Percentiles rank a stretch among this genome's conserved stretches.
Evolutionary conservation across 1,284 basidiomycete genomes (phyloP).

Genomic region (Microbotryum silenes-acaulis): DNA sequence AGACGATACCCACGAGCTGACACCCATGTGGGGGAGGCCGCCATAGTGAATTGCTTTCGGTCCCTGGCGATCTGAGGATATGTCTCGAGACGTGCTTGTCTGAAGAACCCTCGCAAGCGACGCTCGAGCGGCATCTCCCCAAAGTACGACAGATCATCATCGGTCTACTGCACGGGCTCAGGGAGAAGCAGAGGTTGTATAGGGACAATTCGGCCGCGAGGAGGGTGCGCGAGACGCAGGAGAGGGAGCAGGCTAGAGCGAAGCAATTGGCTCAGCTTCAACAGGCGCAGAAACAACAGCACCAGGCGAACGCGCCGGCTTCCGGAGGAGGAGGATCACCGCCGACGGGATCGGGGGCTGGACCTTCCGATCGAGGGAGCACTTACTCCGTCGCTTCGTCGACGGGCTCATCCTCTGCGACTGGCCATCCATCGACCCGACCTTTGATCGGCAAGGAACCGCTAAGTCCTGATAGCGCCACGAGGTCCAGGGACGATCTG

Average conservation of each 20-base stretch:
- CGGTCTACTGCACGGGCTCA: conserved; percentile 78
- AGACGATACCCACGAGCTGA: neutral
- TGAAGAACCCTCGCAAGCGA: conserved; percentile 77
- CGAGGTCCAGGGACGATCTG: conserved; percentile 19
- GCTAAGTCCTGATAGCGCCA: conserved; percentile 21
- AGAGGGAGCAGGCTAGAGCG: conserved; percentile 8
- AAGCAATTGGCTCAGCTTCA: neutral
- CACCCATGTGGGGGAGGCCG: neutral
- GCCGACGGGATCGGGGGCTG: neutral
- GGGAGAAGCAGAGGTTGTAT: conserved; percentile 79
- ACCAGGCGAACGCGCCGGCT: neutral
- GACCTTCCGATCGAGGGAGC: neutral
- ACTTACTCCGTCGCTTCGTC: neutral
- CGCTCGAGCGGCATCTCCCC: conserved; percentile 82
- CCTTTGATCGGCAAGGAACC: neutral
- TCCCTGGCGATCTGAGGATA: conserved; percentile 79
- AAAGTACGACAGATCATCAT: conserved; percentile 90
- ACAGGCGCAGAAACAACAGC: neutral
- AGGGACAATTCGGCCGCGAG: conserved; percentile 25
- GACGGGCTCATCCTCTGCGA: neutral
- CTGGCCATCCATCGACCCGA: neutral
- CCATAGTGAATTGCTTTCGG: conserved; percentile 70
- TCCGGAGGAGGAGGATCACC: neutral
- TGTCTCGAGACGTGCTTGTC: conserved; percentile 83
- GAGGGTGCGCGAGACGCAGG: conserved; percentile 5